Base-by-base conservation (phyloP, 331 rosid genomes). In the Cydonia oblonga region DNA sequence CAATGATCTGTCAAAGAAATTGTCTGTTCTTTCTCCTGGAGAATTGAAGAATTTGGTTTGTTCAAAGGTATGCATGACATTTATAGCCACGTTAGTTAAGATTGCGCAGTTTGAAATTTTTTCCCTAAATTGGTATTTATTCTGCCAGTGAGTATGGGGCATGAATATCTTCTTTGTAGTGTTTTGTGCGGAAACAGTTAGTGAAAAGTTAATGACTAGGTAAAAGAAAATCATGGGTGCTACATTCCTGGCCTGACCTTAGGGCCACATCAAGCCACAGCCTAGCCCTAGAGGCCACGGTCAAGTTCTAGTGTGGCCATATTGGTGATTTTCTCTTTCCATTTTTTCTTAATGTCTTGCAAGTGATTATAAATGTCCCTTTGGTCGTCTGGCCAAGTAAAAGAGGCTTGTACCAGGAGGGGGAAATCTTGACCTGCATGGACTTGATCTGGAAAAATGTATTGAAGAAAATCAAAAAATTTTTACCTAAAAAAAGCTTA, bases 11-110 rank as follows among this genome's bases (percentile, higher is more conserved):
- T 81, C 97, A 19, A 95, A 89, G 89, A 95, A 88, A 69, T 71
- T 95, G 73, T 91, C 92, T 18, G 87, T 84, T 71, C 97, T 91
- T 83, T 78, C 92, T 77, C 88, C 77, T 1, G 84, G 77, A 72
- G 99, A 95, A 67, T 77, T 95, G 79, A 89, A 85, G 82, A 92
- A 95, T 81, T 83, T 95, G 86, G 86, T 91, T 74, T 91, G 97
- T 84, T 78, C 81, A 64, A 91, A 95, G 99, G 99, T 89, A 49
- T 71, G 92, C 73, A 33, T 64, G 71, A 73, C 49, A 60, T 65
- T 42, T 57, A 18, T 28, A 5, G 26, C 0, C 68, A 10, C 29
- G 66, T 66, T 66, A 29, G 14, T 62, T 57, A 3, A 57, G 19
- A 18, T 25, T 23, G 13, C 1, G 4, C 2, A 1, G 59, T 60